Conservation (phyloP, 1,284 basidiomycete genomes). For the Xerocomus amazonicus region DNA sequence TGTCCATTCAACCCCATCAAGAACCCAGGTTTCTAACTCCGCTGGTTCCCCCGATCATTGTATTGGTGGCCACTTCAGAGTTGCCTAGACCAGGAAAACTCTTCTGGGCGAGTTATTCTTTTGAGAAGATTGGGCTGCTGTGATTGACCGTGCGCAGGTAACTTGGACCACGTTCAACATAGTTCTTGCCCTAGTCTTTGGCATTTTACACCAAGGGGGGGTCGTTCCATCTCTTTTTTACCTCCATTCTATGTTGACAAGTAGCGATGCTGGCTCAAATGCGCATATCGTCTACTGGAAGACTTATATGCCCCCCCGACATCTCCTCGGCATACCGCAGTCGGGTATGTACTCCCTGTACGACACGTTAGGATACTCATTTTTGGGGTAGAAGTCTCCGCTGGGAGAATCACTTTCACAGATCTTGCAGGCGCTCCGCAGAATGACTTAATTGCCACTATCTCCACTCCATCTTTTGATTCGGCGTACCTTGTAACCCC, state of each 20-base stretch:
- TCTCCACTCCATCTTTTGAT: constrained; percentile 14
- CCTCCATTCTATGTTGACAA: constrained; percentile 27
- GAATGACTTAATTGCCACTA: constrained; percentile 14
- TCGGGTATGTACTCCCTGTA: constrained; percentile 17
- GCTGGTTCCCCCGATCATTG: constrained; percentile 34
- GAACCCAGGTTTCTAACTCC: constrained; percentile 42
- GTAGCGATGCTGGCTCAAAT: background rate
- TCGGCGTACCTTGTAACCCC: constrained; percentile 33
- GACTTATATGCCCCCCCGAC: constrained; percentile 40
- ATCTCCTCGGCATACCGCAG: constrained; percentile 33
- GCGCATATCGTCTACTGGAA: constrained; percentile 39
- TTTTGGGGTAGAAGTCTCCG: constrained; percentile 15
- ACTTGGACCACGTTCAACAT: constrained; percentile 34
- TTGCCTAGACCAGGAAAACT: constrained; percentile 26
- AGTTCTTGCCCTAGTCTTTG: constrained; percentile 33
- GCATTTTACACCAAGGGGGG: constrained; percentile 41
- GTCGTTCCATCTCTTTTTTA: constrained; percentile 39
- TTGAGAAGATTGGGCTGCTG: background rate
- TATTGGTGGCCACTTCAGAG: constrained; percentile 30
- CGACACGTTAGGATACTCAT: constrained; percentile 1
- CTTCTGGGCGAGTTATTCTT: constrained; percentile 34
- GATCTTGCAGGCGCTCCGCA: constrained; percentile 31
- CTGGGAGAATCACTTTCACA: constrained; percentile 13
- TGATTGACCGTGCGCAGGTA: constrained; percentile 16
- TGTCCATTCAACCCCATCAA: constrained; percentile 40